Evolutionary conservation across 352 stramenopile species (phyloP).

Genomic region (Pythium volutum): DNA sequence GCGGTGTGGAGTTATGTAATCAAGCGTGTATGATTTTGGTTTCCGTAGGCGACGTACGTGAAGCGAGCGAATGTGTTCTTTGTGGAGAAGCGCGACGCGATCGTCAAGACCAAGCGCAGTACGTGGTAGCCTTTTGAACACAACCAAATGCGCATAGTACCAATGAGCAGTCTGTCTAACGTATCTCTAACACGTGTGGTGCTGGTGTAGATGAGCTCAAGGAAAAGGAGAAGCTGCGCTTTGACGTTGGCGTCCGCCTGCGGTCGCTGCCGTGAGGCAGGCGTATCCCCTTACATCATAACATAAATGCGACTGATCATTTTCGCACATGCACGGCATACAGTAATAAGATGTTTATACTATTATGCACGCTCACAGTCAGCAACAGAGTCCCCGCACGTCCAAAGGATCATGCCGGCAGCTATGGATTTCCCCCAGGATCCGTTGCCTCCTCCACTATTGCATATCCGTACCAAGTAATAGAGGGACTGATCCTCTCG

Average conservation of each 20-base stretch:
- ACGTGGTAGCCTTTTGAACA: neutral
- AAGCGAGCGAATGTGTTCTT: slow-evolving; percentile 78
- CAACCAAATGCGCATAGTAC: neutral
- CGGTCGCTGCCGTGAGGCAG: slow-evolving; percentile 12
- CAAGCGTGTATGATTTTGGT: neutral
- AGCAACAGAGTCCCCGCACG: no score
- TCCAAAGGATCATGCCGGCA: neutral
- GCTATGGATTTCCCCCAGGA: neutral
- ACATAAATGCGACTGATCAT: neutral
- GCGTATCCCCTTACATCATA: neutral
- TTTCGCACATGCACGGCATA: neutral
- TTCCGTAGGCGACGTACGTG: slow-evolving; percentile 52
- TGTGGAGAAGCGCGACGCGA: slow-evolving; percentile 57
- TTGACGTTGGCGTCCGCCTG: slow-evolving; percentile 55
- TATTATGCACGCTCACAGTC: no score
- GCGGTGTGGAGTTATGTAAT: neutral
- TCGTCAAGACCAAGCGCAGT: slow-evolving; percentile 70
- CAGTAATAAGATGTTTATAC: no score
- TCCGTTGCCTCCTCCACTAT: neutral
- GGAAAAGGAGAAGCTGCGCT: slow-evolving; percentile 53
- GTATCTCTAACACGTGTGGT: neutral
- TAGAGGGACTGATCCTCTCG: neutral
- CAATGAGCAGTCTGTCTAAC: neutral
- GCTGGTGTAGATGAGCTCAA: slow-evolving; percentile 52
- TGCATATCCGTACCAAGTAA: neutral